Evolutionary conservation across 768 basidiomycete genomes (phyloP).

Genomic region (Saitozyma sp.): DNA sequence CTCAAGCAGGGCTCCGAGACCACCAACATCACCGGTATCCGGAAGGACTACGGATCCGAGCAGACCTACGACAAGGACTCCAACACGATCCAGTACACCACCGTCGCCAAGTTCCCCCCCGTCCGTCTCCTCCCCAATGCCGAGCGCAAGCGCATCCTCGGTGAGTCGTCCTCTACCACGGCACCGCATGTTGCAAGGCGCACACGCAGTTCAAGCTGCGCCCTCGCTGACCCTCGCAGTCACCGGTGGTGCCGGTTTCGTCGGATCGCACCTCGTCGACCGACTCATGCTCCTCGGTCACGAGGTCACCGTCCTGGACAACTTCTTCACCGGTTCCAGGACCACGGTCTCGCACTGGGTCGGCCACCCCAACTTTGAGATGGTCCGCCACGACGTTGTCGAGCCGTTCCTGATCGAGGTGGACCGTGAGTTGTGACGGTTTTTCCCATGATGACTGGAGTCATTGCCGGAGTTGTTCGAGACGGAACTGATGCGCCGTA

Average conservation of each 20-base stretch:
- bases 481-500: slow-evolving; percentile 38
- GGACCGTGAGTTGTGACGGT: slow-evolving; percentile 72
- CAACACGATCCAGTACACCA: slow-evolving; percentile 85
- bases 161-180: slow-evolving; percentile 19
- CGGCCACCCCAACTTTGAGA: slow-evolving; percentile 97
- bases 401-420: slow-evolving; percentile 99
- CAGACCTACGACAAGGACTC: slow-evolving; percentile 80
- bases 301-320: slow-evolving; percentile 94
- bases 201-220: not conserved
- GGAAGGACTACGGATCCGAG: slow-evolving; percentile 67
- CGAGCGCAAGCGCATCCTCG: slow-evolving; percentile 77
- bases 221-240: slow-evolving; percentile 53
- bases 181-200: not conserved
- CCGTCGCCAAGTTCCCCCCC: slow-evolving; percentile 86
- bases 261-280: slow-evolving; percentile 95
- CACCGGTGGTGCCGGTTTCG: slow-evolving; percentile 98
- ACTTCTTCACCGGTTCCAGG: slow-evolving; percentile 97
- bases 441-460: slow-evolving; percentile 9
- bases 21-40: slow-evolving; percentile 21
- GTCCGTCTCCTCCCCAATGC: slow-evolving; percentile 80
- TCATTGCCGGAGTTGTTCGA: slow-evolving; percentile 3
- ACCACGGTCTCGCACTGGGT: slow-evolving; percentile 71
- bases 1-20: slow-evolving; percentile 38
- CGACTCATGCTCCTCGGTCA: slow-evolving; percentile 96
- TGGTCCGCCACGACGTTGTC: slow-evolving; percentile 95